These are phyloP conservation scores for Colletotrichum nymphaeae DNA, from an alignment of 2,329 filamentous ascomycete species.

Conservation along the genomic window DNA sequence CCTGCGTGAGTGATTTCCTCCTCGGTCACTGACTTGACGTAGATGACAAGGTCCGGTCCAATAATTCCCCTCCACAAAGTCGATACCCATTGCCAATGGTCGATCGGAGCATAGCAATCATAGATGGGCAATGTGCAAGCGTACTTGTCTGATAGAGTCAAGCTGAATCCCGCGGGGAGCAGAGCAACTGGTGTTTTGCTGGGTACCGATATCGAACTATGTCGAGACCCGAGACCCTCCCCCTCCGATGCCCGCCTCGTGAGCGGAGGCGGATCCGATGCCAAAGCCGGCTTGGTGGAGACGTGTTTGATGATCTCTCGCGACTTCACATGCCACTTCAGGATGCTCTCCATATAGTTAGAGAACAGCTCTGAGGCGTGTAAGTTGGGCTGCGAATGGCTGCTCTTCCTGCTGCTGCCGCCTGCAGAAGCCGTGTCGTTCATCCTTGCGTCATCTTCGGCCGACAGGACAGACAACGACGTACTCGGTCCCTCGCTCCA, in stretches of 20 bases:
- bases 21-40: constrained; percentile 60
- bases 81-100: constrained; percentile 98
- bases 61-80: constrained; percentile 90
- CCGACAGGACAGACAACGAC: constrained; percentile 23
- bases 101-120: constrained; percentile 82
- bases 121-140: constrained; percentile 79
- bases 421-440: constrained; percentile 16
- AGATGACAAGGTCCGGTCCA: constrained; percentile 83
- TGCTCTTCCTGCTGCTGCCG: constrained; percentile 35
- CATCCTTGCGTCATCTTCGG: constrained; percentile 32
- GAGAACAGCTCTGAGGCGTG: constrained; percentile 54
- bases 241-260: constrained; percentile 31
- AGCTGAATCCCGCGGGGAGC: constrained; percentile 81
- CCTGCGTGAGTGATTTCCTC: constrained; percentile 51
- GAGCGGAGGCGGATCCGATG: constrained; percentile 6
- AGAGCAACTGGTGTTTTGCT: constrained; percentile 76
- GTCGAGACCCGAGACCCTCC: constrained; percentile 12
- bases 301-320: constrained; percentile 72
- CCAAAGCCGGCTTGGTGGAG: constrained; percentile 43
- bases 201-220: constrained; percentile 13
- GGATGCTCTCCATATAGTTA: constrained; percentile 75
- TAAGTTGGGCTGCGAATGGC: constrained; percentile 37
- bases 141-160: constrained; percentile 81
- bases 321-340: constrained; percentile 81
- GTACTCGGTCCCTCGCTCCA: constrained; percentile 53